Percentiles rank a stretch among this genome's conserved stretches.
Evolutionary conservation across 2,329 filamentous ascomycete species (phyloP).

Genomic region (Penicillium brasilianum): DNA sequence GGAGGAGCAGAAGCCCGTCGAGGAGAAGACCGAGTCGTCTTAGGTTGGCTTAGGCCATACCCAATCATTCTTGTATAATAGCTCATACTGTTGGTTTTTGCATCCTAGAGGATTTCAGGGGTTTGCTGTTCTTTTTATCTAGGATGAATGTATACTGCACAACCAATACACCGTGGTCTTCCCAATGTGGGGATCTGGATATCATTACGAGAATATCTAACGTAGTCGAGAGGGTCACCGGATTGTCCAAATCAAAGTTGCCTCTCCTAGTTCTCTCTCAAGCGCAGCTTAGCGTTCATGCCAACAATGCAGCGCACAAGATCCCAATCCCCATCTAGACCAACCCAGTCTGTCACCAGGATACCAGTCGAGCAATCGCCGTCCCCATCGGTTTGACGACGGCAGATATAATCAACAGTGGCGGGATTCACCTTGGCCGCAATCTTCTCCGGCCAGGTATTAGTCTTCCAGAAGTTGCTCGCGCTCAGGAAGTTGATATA

Average conservation of each 20-base stretch:
- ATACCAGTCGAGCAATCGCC: constrained; percentile 82
- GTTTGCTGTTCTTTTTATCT: constrained; percentile 23
- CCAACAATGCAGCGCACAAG: constrained; percentile 83
- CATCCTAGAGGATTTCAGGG: constrained; percentile 24
- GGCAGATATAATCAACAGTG: constrained; percentile 63
- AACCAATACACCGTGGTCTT: constrained; percentile 20
- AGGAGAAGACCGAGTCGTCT: constrained; percentile 42
- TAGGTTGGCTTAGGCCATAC: constrained; percentile 23
- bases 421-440: constrained; percentile 86
- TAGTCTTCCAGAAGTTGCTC: constrained; percentile 90
- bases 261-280: constrained; percentile 35
- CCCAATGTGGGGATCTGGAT: neutral
- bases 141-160: constrained; percentile 31
- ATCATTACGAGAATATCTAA: neutral
- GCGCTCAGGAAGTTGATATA: constrained; percentile 90
- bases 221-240: neutral
- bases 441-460: constrained; percentile 92
- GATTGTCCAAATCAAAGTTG: neutral
- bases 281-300: constrained; percentile 74
- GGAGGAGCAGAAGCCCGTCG: constrained; percentile 61
- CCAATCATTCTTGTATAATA: constrained; percentile 43
- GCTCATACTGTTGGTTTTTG: constrained; percentile 35
- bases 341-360: constrained; percentile 93
- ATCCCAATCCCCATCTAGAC: constrained; percentile 86
- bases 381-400: constrained; percentile 57